Evolutionary conservation across 2,329 filamentous ascomycete species (phyloP), one percentile per base, ranked within the genome.

Genomic region (Ilyonectria robusta): DNA sequence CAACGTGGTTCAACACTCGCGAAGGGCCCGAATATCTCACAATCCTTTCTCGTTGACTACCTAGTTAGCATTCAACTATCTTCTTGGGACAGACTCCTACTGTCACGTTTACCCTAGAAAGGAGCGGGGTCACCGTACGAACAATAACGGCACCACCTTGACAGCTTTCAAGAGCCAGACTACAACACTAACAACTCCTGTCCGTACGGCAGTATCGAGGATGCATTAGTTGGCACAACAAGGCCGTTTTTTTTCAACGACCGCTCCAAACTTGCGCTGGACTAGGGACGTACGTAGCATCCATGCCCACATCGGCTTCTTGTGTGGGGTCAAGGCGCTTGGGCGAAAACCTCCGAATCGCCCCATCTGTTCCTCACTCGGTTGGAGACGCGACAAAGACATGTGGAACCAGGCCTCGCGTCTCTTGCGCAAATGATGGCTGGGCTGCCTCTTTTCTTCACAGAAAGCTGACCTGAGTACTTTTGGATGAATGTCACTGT

Each of bases 161-260:
- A 8, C 40, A 8, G n/a, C 4, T 19, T 31, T 2, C 6, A 26
- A 17, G 9, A 53, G 21, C 59, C 11, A 17, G 50, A 53, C 62
- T 58, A 46, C 56, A 60, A 55, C 40, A 59, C 66, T 68, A 62
- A 58, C 10, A 50, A n/a, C 33, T 54, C 55, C 67, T 48, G 42
- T 35, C 51, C 21, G 42, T 53, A 59, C 68, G 66, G 66, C 59
- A 65, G 59, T 60, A 63, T 47, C 40, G 29, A 33, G 50, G 47
- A 67, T 59, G 59, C 66, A 61, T 48, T 42, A 58, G 59, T 48
- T 33, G 47, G 46, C 23, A 33, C 19, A 47, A 42, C 37, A 21
- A 11, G 31, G 58, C 23, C 65, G 44, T 35, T 59, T 31, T 60
- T 60, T 51, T 44, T 19, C 50, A 60, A n/a, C 58, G 58, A 54